A percentile compares a stretch with the other conserved stretches of the same genome.
Evolutionary conservation across 352 stramenopile genomes (phyloP).

Genomic region (Albugo laibachii): DNA sequence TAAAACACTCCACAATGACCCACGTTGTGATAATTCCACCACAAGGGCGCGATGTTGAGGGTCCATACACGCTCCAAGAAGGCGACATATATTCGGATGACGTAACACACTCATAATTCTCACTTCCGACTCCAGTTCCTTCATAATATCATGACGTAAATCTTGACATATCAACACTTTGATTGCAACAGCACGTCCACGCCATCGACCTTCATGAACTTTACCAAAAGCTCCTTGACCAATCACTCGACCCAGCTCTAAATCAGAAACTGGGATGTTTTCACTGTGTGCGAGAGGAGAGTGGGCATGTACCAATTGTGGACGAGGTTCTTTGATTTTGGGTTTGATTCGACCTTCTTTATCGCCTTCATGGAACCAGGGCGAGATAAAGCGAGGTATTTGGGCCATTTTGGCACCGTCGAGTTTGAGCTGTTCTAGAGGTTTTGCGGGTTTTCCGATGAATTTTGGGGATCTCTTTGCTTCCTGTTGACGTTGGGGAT

Average conservation of each 20-base stretch:
- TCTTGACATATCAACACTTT: slow-evolving; percentile 53
- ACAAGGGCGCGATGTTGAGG: slow-evolving; percentile 86
- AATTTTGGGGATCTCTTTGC: slow-evolving; percentile 26
- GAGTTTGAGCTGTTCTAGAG: slow-evolving; percentile 36
- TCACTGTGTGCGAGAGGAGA: slow-evolving; percentile 11
- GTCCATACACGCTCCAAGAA: slow-evolving; percentile 88
- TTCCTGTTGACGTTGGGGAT: slow-evolving; percentile 4
- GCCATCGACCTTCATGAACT: slow-evolving; percentile 47
- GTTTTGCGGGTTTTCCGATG: slow-evolving; percentile 22
- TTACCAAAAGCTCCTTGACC: slow-evolving; percentile 48
- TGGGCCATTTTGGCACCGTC: slow-evolving; percentile 51
- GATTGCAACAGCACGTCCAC: slow-evolving; percentile 35
- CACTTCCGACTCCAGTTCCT: slow-evolving; percentile 48
- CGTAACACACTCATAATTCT: slow-evolving; percentile 70
- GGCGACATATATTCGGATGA: slow-evolving; percentile 92
- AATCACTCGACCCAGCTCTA: slow-evolving; percentile 35
- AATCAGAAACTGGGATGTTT: slow-evolving; percentile 39
- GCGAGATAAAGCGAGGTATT: slow-evolving; percentile 46
- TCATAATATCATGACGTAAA: slow-evolving; percentile 30
- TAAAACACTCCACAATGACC: slow-evolving; percentile 85
- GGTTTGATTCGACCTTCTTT: slow-evolving; percentile 1
- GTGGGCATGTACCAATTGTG: background rate
- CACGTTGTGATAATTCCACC: slow-evolving; percentile 81
- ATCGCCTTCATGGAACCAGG: slow-evolving; percentile 34
- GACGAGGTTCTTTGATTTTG: background rate